These are phyloP conservation scores for Pneumocystis canis DNA, from an alignment of 1,139 yeast species.

Conservation along the genomic window DNA sequence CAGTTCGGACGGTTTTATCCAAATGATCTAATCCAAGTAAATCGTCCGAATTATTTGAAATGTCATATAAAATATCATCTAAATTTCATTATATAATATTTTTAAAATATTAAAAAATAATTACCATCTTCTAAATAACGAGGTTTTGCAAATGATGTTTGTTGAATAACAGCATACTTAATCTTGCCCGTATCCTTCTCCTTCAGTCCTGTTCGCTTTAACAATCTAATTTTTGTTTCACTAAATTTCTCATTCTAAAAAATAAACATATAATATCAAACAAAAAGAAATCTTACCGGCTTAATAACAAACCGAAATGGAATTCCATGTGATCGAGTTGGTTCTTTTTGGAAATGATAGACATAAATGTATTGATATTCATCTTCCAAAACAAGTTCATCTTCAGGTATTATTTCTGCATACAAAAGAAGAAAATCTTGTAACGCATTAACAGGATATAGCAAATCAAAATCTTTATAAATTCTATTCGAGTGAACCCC, in stretches of 20 bases:
- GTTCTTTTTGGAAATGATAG: constrained; percentile 64
- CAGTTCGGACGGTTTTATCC: constrained; percentile 39
- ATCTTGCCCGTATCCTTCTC: constrained; percentile 66
- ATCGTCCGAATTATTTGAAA: constrained; percentile 33
- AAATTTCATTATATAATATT: constrained; percentile 20
- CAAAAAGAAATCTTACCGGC: constrained; percentile 12
- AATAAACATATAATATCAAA: neutral
- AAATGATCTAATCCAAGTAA: constrained; percentile 73
- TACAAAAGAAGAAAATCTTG: constrained; percentile 20
- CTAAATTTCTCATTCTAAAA: constrained; percentile 46
- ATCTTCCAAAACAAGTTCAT: constrained; percentile 21
- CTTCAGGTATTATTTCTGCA: constrained; percentile 24
- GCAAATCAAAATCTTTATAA: constrained; percentile 17
- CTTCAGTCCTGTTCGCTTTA: constrained; percentile 55
- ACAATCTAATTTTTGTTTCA: constrained; percentile 56
- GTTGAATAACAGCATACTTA: constrained; percentile 35
- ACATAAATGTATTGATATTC: constrained; percentile 32
- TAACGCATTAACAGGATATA: constrained; percentile 19
- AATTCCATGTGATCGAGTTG: constrained; percentile 62
- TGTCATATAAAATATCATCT: constrained; percentile 36
- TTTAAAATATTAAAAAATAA: constrained; percentile 32
- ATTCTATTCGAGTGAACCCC: constrained; percentile 27
- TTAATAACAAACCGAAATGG: constrained; percentile 62
- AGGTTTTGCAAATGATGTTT: constrained; percentile 30
- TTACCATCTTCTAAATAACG: constrained; percentile 37